Conservation (phyloP, 179 eudicot genomes). For the Gypsophila paniculata region DNA sequence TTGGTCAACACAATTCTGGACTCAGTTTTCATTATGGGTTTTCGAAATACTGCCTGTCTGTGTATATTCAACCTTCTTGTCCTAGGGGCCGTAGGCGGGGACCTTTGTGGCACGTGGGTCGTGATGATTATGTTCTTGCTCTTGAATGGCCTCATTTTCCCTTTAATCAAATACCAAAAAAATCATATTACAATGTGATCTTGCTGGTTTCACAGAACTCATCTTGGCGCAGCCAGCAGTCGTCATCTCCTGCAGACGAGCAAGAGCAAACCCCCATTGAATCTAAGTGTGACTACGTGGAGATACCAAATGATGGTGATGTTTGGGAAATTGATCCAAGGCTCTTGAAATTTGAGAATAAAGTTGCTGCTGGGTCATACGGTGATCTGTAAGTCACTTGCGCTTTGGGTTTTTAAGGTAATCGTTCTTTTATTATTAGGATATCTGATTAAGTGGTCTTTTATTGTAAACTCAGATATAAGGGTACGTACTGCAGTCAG, state of each 20-base stretch:
- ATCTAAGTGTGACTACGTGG: conserved; percentile 48
- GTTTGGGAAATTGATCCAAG: conserved; percentile 97
- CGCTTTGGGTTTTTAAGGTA: background rate
- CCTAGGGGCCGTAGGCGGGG: background rate
- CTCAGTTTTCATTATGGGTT: background rate
- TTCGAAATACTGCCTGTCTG: background rate
- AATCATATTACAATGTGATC: conserved; percentile 10
- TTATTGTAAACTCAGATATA: conserved; percentile 50
- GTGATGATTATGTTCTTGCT: background rate
- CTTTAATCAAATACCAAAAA: background rate
- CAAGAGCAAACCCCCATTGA: conserved; percentile 38
- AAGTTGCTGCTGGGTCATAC: conserved; percentile 94
- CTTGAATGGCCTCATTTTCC: background rate
- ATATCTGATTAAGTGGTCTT: background rate
- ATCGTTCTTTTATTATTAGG: background rate
- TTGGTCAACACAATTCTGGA: background rate
- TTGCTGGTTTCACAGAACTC: conserved; percentile 47
- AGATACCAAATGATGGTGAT: conserved; percentile 86
- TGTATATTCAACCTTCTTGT: background rate
- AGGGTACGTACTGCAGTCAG: conserved; percentile 83
- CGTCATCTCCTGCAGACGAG: conserved; percentile 46
- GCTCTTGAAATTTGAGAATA: conserved; percentile 61
- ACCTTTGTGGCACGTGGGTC: too few species aligned
- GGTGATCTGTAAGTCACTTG: conserved; percentile 82
- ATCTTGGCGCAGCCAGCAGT: conserved; percentile 57